Base-by-base conservation (phyloP, 2,329 filamentous ascomycete genomes). In the Neophaeococcomyces aloes region DNA sequence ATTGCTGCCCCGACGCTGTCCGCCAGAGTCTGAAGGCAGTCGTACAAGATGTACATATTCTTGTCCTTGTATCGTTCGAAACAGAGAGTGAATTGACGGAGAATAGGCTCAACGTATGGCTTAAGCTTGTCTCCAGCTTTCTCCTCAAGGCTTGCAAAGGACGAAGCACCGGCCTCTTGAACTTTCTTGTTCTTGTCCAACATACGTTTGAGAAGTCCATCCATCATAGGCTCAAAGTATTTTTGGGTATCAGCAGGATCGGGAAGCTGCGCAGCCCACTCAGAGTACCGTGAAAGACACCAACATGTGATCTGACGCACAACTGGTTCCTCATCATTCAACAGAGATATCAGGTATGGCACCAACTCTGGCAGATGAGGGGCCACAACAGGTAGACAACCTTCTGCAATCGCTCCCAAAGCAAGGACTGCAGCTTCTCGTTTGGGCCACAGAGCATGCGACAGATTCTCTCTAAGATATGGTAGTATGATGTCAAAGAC, bases 21-120 rank as follows among this genome's bases (percentile, higher is more conserved):
- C 3, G 91, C 91, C 45, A 98, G 71, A 0, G 91, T 98, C 67
- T 98, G 91, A 27, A 98, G 86, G 62, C 91, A 96, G 66, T 98
- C 91, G 67, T 98, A 98, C 27, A 98, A 76, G 43, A 96, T 93
- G 68, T 93, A 95, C 79, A 96, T 95, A 68, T 98, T 98, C 57
- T 86, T 82, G 64, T 96, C 89, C 72, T 98, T 96, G 76, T 96
- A 98, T 65, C 84, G 87, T 42, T 72, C 76, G 65, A 98, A 98
- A 64, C 91, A 98, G 48, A 76, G 73, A 41, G 95, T 87, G 58
- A 89, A 96, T 61, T 96, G 91, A 49, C 81, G 81, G 42, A 96
- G 78, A 56, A 98, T 96, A 19, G 88, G 85, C 21, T 81, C 75
- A 56, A 86, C 88, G 65, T 95, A 98, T 0, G 86, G 86, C 51